Evolutionary conservation across 2,329 filamentous ascomycete species (phyloP), one percentile per base, ranked within the genome.

Genomic region (Diaporthe australafricana): DNA sequence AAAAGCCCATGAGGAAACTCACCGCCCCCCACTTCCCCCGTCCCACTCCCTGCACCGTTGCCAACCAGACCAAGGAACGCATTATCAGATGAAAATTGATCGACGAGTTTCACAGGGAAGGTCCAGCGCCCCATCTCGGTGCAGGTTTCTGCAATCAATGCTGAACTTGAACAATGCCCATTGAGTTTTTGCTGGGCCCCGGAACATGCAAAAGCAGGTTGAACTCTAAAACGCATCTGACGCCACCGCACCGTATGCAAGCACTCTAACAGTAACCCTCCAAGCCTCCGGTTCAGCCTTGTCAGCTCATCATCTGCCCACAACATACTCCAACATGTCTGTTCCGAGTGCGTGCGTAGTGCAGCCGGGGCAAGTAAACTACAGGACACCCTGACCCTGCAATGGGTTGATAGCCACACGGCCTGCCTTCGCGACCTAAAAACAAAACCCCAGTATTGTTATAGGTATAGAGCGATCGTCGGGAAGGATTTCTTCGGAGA

Each of bases 231-330:
- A 47, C 25, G 16, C 38, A 11, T 32, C 57, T n/a, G 25, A 32
- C 57, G 25, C 57, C 57, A 62, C 40, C 14, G 32, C n/a, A 40
- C 32, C 32, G 22, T 16, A 30, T 62, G 38, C 40, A 62, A n/a
- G 16, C 40, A 47, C 57, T 47, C 27, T 48, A 63, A 63, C 57
- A 48, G 40, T 38, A 32, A 16, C 35, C 20, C 7, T 53, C 27
- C 25, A 14, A 42, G 5, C 11, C 40, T 22, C 40, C 57, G 57
- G 35, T 48, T 63, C 57, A 63, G 57, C 57, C 57, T 63, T 11
- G 57, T 47, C 40, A 42, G 40, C 57, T 63, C 40, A 63, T 63
- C 57, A 63, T 63, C 57, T 63, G 57, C 42, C 57, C 57, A 48
- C 57, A 14, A 42, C 1, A n/a, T 52, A 30, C 12, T 27, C 17